Evolutionary conservation across 768 basidiomycete genomes (phyloP).

Genomic region (Coprinellus aureogranulatus): DNA sequence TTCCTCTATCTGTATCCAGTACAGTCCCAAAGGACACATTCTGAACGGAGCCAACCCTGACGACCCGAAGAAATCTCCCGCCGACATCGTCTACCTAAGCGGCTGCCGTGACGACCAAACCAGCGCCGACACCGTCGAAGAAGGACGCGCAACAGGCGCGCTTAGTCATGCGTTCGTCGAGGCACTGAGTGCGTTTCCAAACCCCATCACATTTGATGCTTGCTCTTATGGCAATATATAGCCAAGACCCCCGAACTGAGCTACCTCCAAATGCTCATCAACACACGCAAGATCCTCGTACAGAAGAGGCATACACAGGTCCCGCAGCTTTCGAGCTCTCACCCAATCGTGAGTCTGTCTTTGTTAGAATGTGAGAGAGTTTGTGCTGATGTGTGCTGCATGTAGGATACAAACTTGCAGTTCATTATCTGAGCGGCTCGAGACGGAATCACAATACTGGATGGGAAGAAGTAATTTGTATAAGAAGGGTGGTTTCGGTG

Average conservation of each 20-base stretch:
- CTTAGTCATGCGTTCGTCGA: constrained; percentile 69
- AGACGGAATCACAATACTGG: too few species aligned
- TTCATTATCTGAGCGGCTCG: too few species aligned
- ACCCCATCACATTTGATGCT: not conserved
- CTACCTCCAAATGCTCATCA: constrained; percentile 40
- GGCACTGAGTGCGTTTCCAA: constrained; percentile 47
- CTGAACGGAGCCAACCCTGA: constrained; percentile 1
- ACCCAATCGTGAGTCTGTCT: constrained; percentile 33
- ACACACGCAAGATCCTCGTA: constrained; percentile 35
- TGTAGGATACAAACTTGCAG: too few species aligned
- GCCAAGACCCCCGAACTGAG: constrained; percentile 40
- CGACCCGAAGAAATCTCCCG: not conserved
- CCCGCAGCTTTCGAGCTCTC: constrained; percentile 40
- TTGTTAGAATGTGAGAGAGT: too few species aligned
- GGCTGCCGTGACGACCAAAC: constrained; percentile 80
- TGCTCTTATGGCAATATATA: constrained; percentile 16
- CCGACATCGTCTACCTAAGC: constrained; percentile 57
- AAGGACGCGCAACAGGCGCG: constrained; percentile 67
- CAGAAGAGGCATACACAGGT: constrained; percentile 8
- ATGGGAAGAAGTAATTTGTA: too few species aligned
- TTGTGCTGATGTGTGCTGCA: too few species aligned
- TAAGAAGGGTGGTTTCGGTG: too few species aligned
- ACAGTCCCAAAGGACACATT: not conserved
- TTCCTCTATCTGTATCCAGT: not conserved
- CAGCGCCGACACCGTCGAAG: constrained; percentile 69